Evolutionary conservation across 2,329 filamentous ascomycete genomes (phyloP).

Genomic region (Sporothrix protearum): DNA sequence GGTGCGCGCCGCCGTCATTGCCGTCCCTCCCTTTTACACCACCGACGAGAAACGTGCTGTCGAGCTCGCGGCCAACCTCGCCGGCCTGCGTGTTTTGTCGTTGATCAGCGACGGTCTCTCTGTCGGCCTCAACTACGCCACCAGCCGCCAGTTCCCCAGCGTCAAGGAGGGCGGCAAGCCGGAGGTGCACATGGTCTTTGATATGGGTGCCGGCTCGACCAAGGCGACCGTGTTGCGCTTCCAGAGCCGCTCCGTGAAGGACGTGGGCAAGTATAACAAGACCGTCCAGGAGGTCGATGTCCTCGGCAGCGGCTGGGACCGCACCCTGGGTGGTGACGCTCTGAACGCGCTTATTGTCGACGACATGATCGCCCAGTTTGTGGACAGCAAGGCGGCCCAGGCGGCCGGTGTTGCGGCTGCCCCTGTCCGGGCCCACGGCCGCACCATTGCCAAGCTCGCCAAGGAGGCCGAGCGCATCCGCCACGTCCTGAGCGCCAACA

Average conservation of each 20-base stretch:
- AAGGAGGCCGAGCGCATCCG: slow-evolving; percentile 86
- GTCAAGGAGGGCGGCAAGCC: slow-evolving; percentile 78
- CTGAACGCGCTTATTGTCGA: slow-evolving; percentile 85
- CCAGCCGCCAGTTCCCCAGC: slow-evolving; percentile 81
- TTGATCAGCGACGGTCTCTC: slow-evolving; percentile 87
- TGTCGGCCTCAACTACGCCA: slow-evolving; percentile 93
- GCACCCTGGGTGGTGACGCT: slow-evolving; percentile 81
- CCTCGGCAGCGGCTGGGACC: slow-evolving; percentile 82
- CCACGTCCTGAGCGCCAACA: slow-evolving; percentile 90
- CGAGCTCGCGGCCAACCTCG: slow-evolving; percentile 77
- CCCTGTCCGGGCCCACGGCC: slow-evolving; percentile 69
- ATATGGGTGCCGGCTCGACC: slow-evolving; percentile 95
- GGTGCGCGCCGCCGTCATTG: slow-evolving; percentile 81
- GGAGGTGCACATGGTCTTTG: slow-evolving; percentile 89
- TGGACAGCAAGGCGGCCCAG: slow-evolving; percentile 65
- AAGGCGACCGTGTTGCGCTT: slow-evolving; percentile 88
- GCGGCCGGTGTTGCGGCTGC: slow-evolving; percentile 59
- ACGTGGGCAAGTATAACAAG: slow-evolving; percentile 90
- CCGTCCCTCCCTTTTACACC: slow-evolving; percentile 86
- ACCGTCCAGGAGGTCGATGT: slow-evolving; percentile 94
- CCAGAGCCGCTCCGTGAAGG: slow-evolving; percentile 84
- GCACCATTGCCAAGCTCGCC: slow-evolving; percentile 82
- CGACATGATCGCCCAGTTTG: slow-evolving; percentile 79
- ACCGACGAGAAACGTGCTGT: slow-evolving; percentile 85
- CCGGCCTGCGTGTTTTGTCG: slow-evolving; percentile 79